phyloP scores from a whole-genome alignment of 2,329 filamentous ascomycete species.

The Sphaerulina musiva region DNA sequence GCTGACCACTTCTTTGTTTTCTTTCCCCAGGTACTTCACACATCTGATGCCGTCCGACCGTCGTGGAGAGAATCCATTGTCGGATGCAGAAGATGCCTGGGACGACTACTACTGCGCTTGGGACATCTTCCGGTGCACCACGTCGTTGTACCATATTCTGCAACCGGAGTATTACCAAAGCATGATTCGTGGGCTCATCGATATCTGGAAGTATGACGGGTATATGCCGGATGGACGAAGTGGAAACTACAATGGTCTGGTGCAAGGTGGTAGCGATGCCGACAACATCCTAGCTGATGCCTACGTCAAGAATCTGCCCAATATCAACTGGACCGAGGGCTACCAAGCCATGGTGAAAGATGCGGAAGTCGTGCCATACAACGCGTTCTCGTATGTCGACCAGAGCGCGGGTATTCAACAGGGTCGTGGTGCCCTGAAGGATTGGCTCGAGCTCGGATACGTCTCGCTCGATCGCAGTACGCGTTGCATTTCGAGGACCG shows the following conservation, averaged over 20 bases:
- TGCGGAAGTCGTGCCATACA: slow-evolving; percentile 31
- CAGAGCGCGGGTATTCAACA: slow-evolving; percentile 36
- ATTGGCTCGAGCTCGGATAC: slow-evolving; percentile 41
- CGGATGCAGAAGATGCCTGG: slow-evolving; percentile 60
- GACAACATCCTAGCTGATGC: slow-evolving; percentile 34
- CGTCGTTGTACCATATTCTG: slow-evolving; percentile 58
- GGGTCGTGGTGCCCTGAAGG: slow-evolving; percentile 39
- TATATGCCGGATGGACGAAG: slow-evolving; percentile 34
- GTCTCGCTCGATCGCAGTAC: slow-evolving; percentile 35
- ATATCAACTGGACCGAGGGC: slow-evolving; percentile 32
- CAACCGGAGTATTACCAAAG: slow-evolving; percentile 59
- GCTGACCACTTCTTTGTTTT: slow-evolving; percentile 37
- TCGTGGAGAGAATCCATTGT: slow-evolving; percentile 63
- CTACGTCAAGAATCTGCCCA: slow-evolving; percentile 31
- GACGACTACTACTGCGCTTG: slow-evolving; percentile 39
- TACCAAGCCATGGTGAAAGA: slow-evolving; percentile 34
- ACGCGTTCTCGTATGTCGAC: slow-evolving; percentile 28
- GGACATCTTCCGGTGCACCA: slow-evolving; percentile 59
- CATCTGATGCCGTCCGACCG: slow-evolving; percentile 63
- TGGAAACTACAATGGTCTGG: slow-evolving; percentile 33
- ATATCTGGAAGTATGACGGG: slow-evolving; percentile 50
- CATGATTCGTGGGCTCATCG: slow-evolving; percentile 60
- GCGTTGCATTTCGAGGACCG: slow-evolving; percentile 37
- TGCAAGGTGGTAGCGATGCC: slow-evolving; percentile 34
- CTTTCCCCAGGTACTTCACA: slow-evolving; percentile 52